Base-by-base conservation (phyloP, 2,329 filamentous ascomycete species). In the Endoconidiophora polonica region DNA sequence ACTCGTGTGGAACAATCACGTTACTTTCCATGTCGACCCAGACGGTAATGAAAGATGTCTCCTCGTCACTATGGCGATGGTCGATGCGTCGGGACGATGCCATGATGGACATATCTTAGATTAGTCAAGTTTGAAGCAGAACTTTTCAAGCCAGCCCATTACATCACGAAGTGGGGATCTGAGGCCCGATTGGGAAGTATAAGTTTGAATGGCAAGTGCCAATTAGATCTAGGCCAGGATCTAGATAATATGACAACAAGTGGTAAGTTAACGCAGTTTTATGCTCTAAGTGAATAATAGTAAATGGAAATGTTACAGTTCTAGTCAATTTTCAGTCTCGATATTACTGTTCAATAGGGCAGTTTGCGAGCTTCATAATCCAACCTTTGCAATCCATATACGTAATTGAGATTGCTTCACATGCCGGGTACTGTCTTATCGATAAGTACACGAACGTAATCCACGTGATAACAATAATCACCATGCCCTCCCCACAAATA, bases 131-230 rank as follows among this genome's bases (percentile, higher is more conserved):
- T 26, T 37, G 45, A 38, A 45, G 50, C 45, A 52, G 45, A 52
- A 52, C 50, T 52, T 52, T 49, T 52, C 41, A 22, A 12, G 29
- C 42, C 46, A 44, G 24, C 46, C 50, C 49, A 52, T 52, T 48
- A 44, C 50, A 52, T 52, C 46, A 46, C 42, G 46, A 37, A 48
- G 46, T 52, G 50, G 50, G 50, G 50, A 38, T n/a, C 24, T 23
- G 37, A 23, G 40, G 24, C 50, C 46, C 24, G 41, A 49, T 41
- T 48, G 36, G 50, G 50, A 52, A 44, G 42, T 52, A 26, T 52
- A 52, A 52, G 50, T 52, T 47, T 10, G 12, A 33, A 33, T 33
- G 14, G 24, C 16, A n/a, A 29, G 7, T 18, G 43, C 6, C 42
- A 14, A 26, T 4, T 7, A 18, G 40, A 7, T 6, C 5, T 36